Base-by-base conservation (phyloP, 2,329 filamentous ascomycete species). In the Pezicula carpinea region DNA sequence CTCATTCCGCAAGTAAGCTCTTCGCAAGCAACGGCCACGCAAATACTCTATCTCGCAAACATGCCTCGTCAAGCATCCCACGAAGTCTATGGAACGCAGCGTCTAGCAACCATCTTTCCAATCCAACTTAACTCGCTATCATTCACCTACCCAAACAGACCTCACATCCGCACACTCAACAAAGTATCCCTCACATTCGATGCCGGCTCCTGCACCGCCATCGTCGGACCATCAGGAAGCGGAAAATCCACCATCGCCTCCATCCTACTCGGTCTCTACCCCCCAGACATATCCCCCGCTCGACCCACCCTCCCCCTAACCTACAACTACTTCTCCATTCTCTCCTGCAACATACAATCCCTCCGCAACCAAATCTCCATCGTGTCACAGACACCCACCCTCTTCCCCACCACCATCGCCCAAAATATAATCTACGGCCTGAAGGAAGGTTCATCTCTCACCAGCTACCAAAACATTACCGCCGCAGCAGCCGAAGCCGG, bases 381-480 rank as follows among this genome's bases (percentile, higher is more conserved):
- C 53, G 86, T 91, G 2, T 75, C 84, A 0, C 87, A 91, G 63
- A 69, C 73, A 2, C 84, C 90, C 0, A 80, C 83, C 35, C 73
- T 96, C 2, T 96, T 97, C 64, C 87, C 90, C 0, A 76, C 77
- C 17, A 83, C 83, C 0, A 80, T 96, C 32, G 77, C 79, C 0
- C 82, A 85, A 6, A 97, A 97, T 60, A 95, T 97, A 47, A 70
- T 73, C 3, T 96, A 96, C 61, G 90, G 89, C 0, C 69, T 95
- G 0, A 69, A 75, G 0, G 68, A 74, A 2, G 62, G 67, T 3
- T 83, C 79, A 0, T 69, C 75, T 0, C 67, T 79, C 15, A 72
- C 73, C n/a, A 68, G 66, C 0, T 51, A 60, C 0, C 46, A 61
- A 1, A 72, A 73, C 53, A 66, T 85, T 14, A 66, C 70, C 18